A percentile compares a stretch with the other conserved stretches of the same genome.
These are phyloP conservation scores for Lactarius vividus DNA, from an alignment of 768 basidiomycete genomes.

Conservation along the genomic window DNA sequence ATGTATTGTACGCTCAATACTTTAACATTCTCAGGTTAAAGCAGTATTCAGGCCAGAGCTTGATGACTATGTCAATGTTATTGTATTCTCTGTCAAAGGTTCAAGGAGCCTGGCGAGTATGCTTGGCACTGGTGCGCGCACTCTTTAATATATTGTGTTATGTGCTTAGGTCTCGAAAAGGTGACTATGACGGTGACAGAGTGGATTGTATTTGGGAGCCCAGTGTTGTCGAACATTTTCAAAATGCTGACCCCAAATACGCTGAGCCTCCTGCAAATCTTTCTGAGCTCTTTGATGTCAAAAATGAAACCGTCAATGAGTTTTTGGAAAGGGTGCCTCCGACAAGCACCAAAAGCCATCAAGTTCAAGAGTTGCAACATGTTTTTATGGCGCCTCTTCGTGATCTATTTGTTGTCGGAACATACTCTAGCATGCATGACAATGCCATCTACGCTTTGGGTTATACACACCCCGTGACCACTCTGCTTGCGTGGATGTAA, in stretches of 20 bases:
- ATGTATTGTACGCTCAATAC: not conserved
- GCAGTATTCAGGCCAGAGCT: slow-evolving; percentile 54
- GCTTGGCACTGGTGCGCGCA: slow-evolving; percentile 53
- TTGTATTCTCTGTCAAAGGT: slow-evolving; percentile 41
- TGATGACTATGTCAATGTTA: slow-evolving; percentile 51
- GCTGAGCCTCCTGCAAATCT: slow-evolving; percentile 50
- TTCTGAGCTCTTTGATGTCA: slow-evolving; percentile 39
- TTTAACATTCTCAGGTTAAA: slow-evolving; percentile 42
- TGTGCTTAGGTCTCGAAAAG: slow-evolving; percentile 33
- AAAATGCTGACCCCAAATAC: slow-evolving; percentile 48
- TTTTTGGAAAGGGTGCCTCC: slow-evolving; percentile 38
- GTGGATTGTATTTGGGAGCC: slow-evolving; percentile 58
- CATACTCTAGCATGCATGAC: slow-evolving; percentile 54
- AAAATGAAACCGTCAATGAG: slow-evolving; percentile 44
- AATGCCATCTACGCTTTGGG: slow-evolving; percentile 51
- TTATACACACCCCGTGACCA: slow-evolving; percentile 48
- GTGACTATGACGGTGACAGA: slow-evolving; percentile 73
- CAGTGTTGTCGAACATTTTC: slow-evolving; percentile 51
- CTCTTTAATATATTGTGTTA: not conserved
- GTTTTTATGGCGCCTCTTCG: slow-evolving; percentile 51
- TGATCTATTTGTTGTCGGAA: slow-evolving; percentile 47
- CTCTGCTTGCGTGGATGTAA: slow-evolving; percentile 54
- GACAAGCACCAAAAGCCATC: slow-evolving; percentile 28
- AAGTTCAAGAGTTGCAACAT: slow-evolving; percentile 43
- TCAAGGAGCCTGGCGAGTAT: slow-evolving; percentile 56